Evolutionary conservation across 164 flowering plant species (phyloP), one percentile per base, ranked within the genome.

Genomic region (Liriodendron chinense): DNA sequence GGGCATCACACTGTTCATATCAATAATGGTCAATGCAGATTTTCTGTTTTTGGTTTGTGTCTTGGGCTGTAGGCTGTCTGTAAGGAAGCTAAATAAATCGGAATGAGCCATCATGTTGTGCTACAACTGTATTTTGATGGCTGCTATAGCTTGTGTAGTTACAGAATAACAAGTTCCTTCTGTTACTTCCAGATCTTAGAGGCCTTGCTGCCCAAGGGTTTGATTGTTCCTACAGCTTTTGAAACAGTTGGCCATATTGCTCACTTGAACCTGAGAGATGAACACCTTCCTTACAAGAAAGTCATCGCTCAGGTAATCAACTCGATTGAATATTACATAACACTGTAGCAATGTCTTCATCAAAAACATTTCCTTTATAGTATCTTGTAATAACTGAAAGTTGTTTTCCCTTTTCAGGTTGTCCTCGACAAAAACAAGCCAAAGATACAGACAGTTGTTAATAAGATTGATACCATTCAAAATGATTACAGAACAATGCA

Each of bases 231-330:
- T 71, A 84, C 99, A 28, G 85, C 93, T 43, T 96, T 91, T 82
- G 98, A 96, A 84, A 89, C 84, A 3, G 93, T 94, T 80, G 99
- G 99, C 63, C 98, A 94, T 79, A 90, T 96, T 80, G 97, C 93
- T 13, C 98, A 92, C 83, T 82, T 96, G 78, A 96, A 96, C 76
- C 81, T 96, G 74, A 87, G 86, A 80, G 94, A 94, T 69, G 99
- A 96, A 72, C 98, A 96, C 80, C 79, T 87, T 49, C 91, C 93
- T 43, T 92, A 85, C 88, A 94, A 89, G 82, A 86, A 86, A 28
- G 80, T 91, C 47, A 96, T 96, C 78, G 97, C 97, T 47, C 91
- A 94, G 98, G 98, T 92, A 67, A 71, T 70, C 34, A 28, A 22
- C 71, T 69, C 16, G 49, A 16, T 50, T 22, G 53, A 26, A 28